Evolutionary conservation across 352 stramenopile species (phyloP).

Genomic region (Poterioochromonas sp.): DNA sequence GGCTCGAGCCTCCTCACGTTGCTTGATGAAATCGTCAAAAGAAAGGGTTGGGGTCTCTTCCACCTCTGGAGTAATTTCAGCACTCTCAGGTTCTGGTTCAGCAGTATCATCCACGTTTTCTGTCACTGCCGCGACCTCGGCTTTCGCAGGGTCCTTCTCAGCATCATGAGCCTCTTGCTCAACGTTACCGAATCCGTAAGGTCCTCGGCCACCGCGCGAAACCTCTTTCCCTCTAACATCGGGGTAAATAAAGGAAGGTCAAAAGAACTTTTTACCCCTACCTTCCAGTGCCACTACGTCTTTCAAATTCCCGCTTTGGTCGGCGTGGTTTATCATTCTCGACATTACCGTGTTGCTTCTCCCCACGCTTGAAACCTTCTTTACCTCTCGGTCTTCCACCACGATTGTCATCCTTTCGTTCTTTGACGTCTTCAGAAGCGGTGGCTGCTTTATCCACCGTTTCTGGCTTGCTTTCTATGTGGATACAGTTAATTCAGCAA

Average conservation of each 20-base stretch:
- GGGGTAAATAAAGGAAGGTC: background rate
- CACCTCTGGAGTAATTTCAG: background rate
- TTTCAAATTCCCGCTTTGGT: background rate
- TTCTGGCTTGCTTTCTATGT: too few relatives aligned
- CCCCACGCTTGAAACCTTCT: background rate
- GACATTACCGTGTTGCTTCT: background rate
- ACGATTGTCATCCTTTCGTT: background rate
- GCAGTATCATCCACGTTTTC: background rate
- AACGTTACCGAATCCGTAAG: background rate
- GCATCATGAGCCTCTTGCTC: conserved; percentile 16
- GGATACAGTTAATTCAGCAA: conserved; percentile 1
- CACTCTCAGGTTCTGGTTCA: background rate
- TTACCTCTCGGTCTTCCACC: background rate
- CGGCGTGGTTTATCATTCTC: background rate
- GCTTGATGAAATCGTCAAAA: background rate
- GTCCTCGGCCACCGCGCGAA: background rate
- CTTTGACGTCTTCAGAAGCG: background rate
- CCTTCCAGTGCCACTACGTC: background rate
- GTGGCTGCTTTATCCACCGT: background rate
- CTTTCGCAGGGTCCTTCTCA: background rate
- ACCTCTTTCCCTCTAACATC: background rate
- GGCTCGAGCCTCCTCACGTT: background rate
- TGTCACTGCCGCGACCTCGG: background rate
- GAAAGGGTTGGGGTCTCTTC: background rate
- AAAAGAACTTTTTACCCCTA: background rate